phyloP scores from a whole-genome alignment of 129 eudicot genomes.

The Calendula officinalis region DNA sequence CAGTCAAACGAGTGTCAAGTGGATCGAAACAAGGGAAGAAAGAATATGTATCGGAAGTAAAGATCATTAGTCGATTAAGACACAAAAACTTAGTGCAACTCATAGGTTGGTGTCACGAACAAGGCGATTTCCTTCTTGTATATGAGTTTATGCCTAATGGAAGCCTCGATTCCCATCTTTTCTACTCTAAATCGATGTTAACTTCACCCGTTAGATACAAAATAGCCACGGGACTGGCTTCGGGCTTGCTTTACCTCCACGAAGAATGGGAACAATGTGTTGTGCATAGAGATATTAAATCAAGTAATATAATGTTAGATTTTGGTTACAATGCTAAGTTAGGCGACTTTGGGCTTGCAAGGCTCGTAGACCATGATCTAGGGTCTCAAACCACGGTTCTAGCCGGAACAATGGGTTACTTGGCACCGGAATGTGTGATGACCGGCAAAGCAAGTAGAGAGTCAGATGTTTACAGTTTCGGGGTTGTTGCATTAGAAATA shows the following conservation, averaged over 20 bases:
- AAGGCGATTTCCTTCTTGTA: slow-evolving; percentile 52
- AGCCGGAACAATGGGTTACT: slow-evolving; percentile 55
- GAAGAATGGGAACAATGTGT: slow-evolving; percentile 66
- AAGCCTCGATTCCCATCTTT: slow-evolving; percentile 56
- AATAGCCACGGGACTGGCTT: slow-evolving; percentile 44
- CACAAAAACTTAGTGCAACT: slow-evolving; percentile 54
- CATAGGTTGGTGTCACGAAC: slow-evolving; percentile 55
- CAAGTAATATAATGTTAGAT: slow-evolving; percentile 52
- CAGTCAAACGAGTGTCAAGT: slow-evolving; percentile 47
- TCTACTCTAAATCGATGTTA: slow-evolving; percentile 16
- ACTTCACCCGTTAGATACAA: slow-evolving; percentile 42
- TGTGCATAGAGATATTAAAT: slow-evolving; percentile 50
- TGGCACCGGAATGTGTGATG: slow-evolving; percentile 48
- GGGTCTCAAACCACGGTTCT: slow-evolving; percentile 48
- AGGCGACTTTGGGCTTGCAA: slow-evolving; percentile 55
- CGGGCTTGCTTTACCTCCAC: slow-evolving; percentile 43
- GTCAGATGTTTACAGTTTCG: slow-evolving; percentile 50
- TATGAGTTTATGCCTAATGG: slow-evolving; percentile 58
- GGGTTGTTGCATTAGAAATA: slow-evolving; percentile 46
- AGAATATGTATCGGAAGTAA: slow-evolving; percentile 49
- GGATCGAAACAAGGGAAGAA: slow-evolving; percentile 54
- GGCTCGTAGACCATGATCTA: slow-evolving; percentile 49
- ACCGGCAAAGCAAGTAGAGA: slow-evolving; percentile 53
- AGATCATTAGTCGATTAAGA: slow-evolving; percentile 40
- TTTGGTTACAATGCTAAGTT: slow-evolving; percentile 45